A percentile compares a stretch with the other conserved stretches of the same genome.
Evolutionary conservation across 495 filamentous ascomycete genomes (phyloP).

Genomic region (Neurospora discreta): DNA sequence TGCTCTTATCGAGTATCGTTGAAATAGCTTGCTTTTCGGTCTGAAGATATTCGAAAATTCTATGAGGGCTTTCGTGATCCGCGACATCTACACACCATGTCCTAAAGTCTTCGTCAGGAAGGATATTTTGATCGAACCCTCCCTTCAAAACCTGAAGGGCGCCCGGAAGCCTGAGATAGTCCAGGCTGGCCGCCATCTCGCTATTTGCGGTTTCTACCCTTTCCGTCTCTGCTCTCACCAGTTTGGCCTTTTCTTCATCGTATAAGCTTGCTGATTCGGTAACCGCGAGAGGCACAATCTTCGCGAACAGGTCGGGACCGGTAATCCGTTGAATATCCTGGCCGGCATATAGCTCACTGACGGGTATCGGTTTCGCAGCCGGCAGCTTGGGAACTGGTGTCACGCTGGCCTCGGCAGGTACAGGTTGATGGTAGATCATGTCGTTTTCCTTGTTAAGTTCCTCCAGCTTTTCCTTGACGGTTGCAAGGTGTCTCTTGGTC

Average conservation of each 20-base stretch:
- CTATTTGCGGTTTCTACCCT: conserved; percentile 81
- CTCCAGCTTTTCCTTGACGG: conserved; percentile 66
- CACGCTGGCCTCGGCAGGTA: conserved; percentile 74
- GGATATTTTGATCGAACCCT: conserved; percentile 80
- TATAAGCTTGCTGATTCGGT: conserved; percentile 95
- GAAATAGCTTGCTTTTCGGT: conserved; percentile 65
- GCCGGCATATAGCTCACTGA: conserved; percentile 91
- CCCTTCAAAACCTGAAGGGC: conserved; percentile 88
- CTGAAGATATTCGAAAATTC: conserved; percentile 67
- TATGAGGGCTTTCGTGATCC: conserved; percentile 59
- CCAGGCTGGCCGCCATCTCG: conserved; percentile 90
- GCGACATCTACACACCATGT: conserved; percentile 88
- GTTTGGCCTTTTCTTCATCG: conserved; percentile 96
- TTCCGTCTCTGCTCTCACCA: conserved; percentile 88
- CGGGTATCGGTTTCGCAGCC: conserved; percentile 95
- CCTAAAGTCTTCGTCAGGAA: conserved; percentile 81
- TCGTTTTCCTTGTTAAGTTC: conserved; percentile 88
- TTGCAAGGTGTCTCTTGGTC: conserved; percentile 67
- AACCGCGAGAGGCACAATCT: conserved; percentile 91
- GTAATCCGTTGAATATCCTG: conserved; percentile 96
- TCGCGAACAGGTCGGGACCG: conserved; percentile 92
- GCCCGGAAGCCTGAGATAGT: conserved; percentile 82
- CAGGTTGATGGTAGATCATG: conserved; percentile 90
- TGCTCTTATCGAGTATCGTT: conserved; percentile 60
- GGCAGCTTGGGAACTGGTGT: conserved; percentile 79